Percentiles rank a stretch among this genome's conserved stretches.
phyloP scores from a whole-genome alignment of 306 rosid genomes.

The Gillenia trifoliata region DNA sequence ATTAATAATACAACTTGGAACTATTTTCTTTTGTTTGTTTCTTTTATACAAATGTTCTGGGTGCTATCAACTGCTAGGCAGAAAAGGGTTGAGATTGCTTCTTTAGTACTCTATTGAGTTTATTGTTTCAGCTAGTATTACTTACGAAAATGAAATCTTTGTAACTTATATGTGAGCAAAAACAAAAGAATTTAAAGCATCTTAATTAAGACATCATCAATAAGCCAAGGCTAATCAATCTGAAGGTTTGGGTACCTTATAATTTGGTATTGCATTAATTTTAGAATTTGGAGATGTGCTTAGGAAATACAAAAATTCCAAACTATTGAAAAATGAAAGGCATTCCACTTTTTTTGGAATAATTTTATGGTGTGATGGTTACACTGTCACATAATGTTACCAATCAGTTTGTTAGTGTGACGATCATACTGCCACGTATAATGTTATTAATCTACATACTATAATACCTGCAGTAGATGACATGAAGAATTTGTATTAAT shows the following conservation, averaged over 20 bases:
- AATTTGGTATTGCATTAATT: background rate
- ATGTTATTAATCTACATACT: too few species aligned
- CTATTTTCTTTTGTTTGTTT: background rate
- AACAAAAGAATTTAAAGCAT: background rate
- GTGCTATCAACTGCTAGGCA: background rate
- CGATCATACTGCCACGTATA: background rate
- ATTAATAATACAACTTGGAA: background rate
- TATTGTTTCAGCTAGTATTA: background rate
- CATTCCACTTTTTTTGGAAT: background rate
- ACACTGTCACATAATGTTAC: background rate
- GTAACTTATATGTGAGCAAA: background rate
- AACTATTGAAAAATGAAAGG: background rate
- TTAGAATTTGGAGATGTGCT: background rate
- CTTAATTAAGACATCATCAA: background rate
- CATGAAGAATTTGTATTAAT: too few species aligned
- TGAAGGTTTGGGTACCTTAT: background rate
- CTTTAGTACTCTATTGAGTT: background rate
- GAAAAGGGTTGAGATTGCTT: background rate
- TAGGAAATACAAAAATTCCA: background rate
- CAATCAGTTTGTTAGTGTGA: too few species aligned
- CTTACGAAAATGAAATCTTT: background rate
- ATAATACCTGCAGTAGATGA: too few species aligned
- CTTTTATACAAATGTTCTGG: background rate
- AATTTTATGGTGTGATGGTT: background rate
- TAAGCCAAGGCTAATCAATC: background rate